Conservation (phyloP, 2,329 filamentous ascomycete genomes). For the Albifimbria verrucaria region DNA sequence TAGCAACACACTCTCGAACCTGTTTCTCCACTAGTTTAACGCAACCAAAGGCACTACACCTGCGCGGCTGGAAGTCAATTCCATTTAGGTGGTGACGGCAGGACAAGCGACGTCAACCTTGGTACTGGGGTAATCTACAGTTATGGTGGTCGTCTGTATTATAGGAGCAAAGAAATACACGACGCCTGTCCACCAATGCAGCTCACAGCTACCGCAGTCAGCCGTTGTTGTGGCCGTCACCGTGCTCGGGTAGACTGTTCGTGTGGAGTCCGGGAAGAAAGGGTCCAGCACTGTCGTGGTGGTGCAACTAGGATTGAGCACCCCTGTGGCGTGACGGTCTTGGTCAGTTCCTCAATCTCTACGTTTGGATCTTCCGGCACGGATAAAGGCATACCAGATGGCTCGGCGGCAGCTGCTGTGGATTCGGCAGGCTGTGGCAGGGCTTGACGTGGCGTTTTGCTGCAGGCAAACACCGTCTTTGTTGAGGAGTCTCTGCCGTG, state of each 20-base stretch:
- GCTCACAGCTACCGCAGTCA: conserved; percentile 8
- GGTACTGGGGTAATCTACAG: conserved; percentile 3
- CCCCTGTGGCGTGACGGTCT: conserved; percentile 3
- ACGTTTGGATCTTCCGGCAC: neutral
- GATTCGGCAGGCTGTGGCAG: neutral
- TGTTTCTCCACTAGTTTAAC: too few species aligned
- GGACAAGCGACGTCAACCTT: conserved; percentile 4
- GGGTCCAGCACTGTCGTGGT: conserved; percentile 2
- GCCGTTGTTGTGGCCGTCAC: conserved; percentile 6
- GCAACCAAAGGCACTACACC: too few species aligned
- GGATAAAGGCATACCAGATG: neutral
- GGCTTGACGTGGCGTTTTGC: neutral
- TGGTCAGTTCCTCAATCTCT: neutral
- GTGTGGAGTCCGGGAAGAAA: conserved; percentile 5
- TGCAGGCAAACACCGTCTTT: conserved; percentile 12
- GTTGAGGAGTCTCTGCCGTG: conserved; percentile 8
- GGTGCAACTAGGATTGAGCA: conserved; percentile 7
- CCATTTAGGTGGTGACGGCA: neutral
- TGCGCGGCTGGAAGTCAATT: too few species aligned
- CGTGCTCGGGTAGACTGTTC: conserved; percentile 6
- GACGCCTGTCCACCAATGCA: conserved; percentile 9
- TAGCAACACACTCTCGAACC: too few species aligned
- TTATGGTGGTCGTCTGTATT: conserved; percentile 3
- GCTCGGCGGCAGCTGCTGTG: neutral
- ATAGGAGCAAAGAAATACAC: conserved; percentile 6